Base-by-base conservation (phyloP, 2,329 filamentous ascomycete species). In the Fusarium decemcellulare region DNA sequence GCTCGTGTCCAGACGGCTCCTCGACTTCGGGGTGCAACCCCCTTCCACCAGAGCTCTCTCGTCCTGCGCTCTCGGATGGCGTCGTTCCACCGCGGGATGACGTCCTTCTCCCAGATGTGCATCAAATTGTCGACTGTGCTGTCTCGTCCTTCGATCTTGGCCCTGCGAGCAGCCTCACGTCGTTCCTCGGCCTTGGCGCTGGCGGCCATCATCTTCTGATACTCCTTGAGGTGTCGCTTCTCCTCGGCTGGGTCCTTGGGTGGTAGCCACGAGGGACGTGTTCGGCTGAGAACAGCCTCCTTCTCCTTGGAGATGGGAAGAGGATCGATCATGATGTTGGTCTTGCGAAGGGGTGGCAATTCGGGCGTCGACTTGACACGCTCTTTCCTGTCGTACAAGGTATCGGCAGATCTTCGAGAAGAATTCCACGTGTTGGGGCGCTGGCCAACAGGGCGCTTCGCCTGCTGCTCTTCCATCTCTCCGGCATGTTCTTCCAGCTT, bases 241-340 rank as follows among this genome's bases (percentile, higher is more conserved):
- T 99, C 96, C 79, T 99, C 96, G 57, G 92, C 92, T 2, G 94
- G 95, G 70, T 96, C 91, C 81, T 96, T 96, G 1, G 93, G 93
- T 1, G 93, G 93, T 3, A 96, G 83, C 93, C 93, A 96, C 2
- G 92, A 94, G 1, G 93, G 93, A 39, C 93, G 86, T 2, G 93
- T 96, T 16, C 93, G 87, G 27, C 92, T 94, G 23, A 96, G 84
- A 2, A 95, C 92, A 4, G 93, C 93, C 75, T 95, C 92, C 78
- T 96, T 96, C 80, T 96, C 93, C 78, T 93, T 94, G 47, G 93
- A 95, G 30, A 95, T 90, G 15, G 93, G 93, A 37, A 96, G 83
- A 5, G 93, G 93, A 74, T 96, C 93, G 65, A 95, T 93, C 87
- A 95, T 93, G 70, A 94, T 91, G 73, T 94, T 92, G 43, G 89